phyloP scores from a whole-genome alignment of 2,329 filamentous ascomycete genomes.

The Talaromyces pinophilus region DNA sequence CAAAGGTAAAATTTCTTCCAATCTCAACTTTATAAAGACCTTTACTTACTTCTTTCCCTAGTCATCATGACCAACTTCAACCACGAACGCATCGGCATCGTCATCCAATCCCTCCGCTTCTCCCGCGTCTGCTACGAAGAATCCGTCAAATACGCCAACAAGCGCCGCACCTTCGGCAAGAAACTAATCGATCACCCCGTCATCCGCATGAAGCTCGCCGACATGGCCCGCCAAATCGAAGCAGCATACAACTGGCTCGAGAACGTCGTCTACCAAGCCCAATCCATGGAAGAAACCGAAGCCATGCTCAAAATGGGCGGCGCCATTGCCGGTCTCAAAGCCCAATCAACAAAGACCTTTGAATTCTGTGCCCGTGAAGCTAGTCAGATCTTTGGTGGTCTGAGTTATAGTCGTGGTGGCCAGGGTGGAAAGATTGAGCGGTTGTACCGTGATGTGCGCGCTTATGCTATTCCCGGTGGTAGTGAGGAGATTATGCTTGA shows the following conservation, averaged over 20 bases:
- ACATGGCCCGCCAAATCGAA: slow-evolving; percentile 98
- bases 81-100: slow-evolving; percentile 97
- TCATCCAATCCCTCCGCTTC: slow-evolving; percentile 96
- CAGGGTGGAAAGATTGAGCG: slow-evolving; percentile 95
- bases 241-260: slow-evolving; percentile 97
- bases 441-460: slow-evolving; percentile 89
- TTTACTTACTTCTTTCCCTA: slow-evolving; percentile 29
- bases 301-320: slow-evolving; percentile 95
- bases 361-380: slow-evolving; percentile 98
- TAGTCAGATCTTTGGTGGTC: slow-evolving; percentile 93
- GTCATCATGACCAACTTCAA: slow-evolving; percentile 99
- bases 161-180: slow-evolving; percentile 95
- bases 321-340: slow-evolving; percentile 90
- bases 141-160: slow-evolving; percentile 93
- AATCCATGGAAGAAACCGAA: slow-evolving; percentile 90
- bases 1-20: slow-evolving; percentile 58
- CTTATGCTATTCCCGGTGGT: slow-evolving; percentile 94
- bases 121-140: slow-evolving; percentile 96
- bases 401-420: slow-evolving; percentile 88
- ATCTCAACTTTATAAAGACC: not conserved
- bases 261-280: slow-evolving; percentile 88
- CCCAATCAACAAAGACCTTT: slow-evolving; percentile 89
- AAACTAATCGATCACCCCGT: slow-evolving; percentile 95
- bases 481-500: slow-evolving; percentile 99
- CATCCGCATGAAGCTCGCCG: slow-evolving; percentile 94